Evolutionary conservation across 106 monocot genomes (phyloP), one percentile per base, ranked within the genome.

Genomic region (Dioscorea dumetorum): DNA sequence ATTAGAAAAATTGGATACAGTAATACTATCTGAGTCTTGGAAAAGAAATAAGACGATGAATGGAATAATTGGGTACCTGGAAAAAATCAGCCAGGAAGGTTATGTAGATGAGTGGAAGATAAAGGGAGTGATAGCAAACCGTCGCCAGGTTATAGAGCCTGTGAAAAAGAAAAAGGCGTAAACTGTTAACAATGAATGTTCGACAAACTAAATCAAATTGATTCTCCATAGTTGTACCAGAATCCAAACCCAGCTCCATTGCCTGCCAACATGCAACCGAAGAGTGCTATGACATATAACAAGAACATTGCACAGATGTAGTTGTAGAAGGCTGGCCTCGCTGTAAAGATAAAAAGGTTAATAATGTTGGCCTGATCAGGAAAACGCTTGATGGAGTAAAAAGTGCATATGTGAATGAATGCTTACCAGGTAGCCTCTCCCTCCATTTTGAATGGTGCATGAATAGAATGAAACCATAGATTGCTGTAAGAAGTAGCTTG

Each of bases 21-120:
- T 41, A 10, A 10, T 41, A 5, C 0, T 10, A 41, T 41, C 1
- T 41, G 41, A 41, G 10, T 41, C 1, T 6, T 6, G 41, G 28
- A 3, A 41, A 41, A 6, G 9, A 41, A 41, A 41, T 41, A n/a
- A n/a, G n/a, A 8, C 10, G 41, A 41, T 10, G 10, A 41, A 41
- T 41, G 6, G 41, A 41, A 3, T 41, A 41, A 10, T 41, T 41
- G 5, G 10, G 15, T 54, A 97, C 95, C 92, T 85, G 92, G 76
- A 97, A 97, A 70, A 92, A 97, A 58, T 92, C 97, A 22, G 97
- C 86, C 18, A 97, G 71, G 73, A 97, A 97, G 50, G 82, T 97
- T 21, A 83, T 64, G 54, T 97, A 97, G 17, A 97, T 57, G 58
- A 97, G 80, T 35, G 97, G 97, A 73, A 85, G 97, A 73, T 97